phyloP scores from a whole-genome alignment of 2,329 filamentous ascomycete species.

The Exophiala viscosa region DNA sequence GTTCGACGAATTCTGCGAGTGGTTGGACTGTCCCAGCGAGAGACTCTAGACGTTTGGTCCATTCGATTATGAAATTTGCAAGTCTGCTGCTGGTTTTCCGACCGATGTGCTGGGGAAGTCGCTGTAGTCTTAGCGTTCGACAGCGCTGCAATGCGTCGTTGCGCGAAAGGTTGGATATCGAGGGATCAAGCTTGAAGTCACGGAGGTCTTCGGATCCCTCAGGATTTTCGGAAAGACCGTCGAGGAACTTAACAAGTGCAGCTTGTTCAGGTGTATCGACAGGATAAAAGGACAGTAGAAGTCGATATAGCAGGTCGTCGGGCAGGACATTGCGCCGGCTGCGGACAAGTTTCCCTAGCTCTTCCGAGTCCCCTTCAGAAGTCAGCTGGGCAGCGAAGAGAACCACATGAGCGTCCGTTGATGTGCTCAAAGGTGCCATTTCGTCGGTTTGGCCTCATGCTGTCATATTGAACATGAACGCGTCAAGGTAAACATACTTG shows the following conservation, averaged over 20 bases:
- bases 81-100: constrained; percentile 26
- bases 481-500: not conserved
- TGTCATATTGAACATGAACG: not conserved
- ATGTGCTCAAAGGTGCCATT: constrained; percentile 38
- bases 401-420: constrained; percentile 56
- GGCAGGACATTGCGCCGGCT: constrained; percentile 47
- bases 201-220: constrained; percentile 17
- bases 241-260: constrained; percentile 12
- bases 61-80: constrained; percentile 56
- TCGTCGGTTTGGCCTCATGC: not conserved
- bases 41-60: constrained; percentile 56
- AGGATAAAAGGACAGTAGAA: constrained; percentile 60
- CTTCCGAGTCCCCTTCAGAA: constrained; percentile 50
- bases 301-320: constrained; percentile 53
- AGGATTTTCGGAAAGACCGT: constrained; percentile 34
- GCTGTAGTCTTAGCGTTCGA: constrained; percentile 11
- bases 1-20: constrained; percentile 53
- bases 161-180: constrained; percentile 9
- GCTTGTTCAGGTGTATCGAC: constrained; percentile 50
- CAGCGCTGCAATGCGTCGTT: constrained; percentile 16
- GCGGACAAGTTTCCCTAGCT: constrained; percentile 51
- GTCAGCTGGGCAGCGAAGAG: constrained; percentile 57
- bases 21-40: constrained; percentile 57
- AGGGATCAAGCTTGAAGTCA: constrained; percentile 40
- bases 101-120: constrained; percentile 7